phyloP scores from a whole-genome alignment of 371 early-diverging fungal genomes.

The Chytridium lagenaria region DNA sequence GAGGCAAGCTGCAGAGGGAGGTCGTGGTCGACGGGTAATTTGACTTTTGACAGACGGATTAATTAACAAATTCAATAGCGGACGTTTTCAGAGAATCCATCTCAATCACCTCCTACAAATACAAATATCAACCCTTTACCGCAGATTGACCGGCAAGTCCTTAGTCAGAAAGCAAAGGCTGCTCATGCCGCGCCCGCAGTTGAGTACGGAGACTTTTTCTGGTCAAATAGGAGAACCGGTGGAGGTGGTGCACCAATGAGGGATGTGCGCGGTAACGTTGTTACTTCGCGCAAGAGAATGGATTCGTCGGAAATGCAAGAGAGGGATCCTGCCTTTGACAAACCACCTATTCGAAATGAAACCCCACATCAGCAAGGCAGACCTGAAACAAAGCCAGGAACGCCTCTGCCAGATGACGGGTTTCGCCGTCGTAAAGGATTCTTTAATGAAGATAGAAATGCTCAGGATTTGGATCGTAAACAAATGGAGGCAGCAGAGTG shows the following conservation, averaged over 20 bases:
- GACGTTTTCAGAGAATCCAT: too few species aligned
- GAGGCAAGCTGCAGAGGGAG: background rate
- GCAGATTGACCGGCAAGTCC: too few species aligned
- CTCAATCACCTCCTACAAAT: too few species aligned
- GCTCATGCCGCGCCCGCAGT: too few species aligned
- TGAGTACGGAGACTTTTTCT: background rate
- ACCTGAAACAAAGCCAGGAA: too few species aligned
- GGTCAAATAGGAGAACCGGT: background rate
- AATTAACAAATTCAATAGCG: too few species aligned
- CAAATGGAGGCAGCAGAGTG: slow-evolving; percentile 3
- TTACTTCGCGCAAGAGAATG: background rate
- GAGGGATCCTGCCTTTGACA: background rate
- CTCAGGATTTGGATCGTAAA: background rate
- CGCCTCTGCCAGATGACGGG: background rate
- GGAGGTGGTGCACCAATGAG: background rate
- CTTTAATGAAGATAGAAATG: background rate
- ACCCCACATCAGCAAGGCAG: too few species aligned
- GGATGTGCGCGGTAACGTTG: background rate
- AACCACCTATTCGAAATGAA: background rate
- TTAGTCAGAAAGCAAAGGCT: too few species aligned
- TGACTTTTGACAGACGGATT: background rate
- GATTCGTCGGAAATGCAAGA: background rate
- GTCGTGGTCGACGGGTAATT: background rate
- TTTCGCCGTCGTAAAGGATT: background rate
- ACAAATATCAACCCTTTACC: too few species aligned